Evolutionary conservation across 1,284 basidiomycete species (phyloP).

Genomic region (Boletus mariae): DNA sequence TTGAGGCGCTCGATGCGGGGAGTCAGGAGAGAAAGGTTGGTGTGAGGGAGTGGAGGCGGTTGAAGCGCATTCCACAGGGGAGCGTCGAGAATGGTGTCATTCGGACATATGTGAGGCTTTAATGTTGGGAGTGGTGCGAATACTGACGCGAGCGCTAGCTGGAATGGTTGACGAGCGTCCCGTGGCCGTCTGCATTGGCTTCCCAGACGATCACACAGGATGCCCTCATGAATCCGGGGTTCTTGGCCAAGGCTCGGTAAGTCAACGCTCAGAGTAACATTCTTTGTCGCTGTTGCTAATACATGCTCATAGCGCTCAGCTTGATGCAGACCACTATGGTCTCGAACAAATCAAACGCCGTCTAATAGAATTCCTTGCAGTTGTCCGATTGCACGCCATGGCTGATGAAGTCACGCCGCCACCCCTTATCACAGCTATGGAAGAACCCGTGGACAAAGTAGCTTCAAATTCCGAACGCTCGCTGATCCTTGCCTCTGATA

Average conservation of each 20-base stretch:
- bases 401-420: constrained; percentile 30
- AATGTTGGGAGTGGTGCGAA: neutral
- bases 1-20: constrained; percentile 74
- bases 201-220: constrained; percentile 26
- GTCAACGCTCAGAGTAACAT: constrained; percentile 1
- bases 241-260: constrained; percentile 56
- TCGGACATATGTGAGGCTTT: constrained; percentile 57
- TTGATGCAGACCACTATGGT: constrained; percentile 87
- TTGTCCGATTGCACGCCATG: constrained; percentile 76
- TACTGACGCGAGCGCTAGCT: constrained; percentile 43
- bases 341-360: constrained; percentile 89
- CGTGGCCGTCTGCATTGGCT: constrained; percentile 56
- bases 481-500: constrained; percentile 16
- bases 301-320: constrained; percentile 46
- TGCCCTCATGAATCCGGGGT: constrained; percentile 47
- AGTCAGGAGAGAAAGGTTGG: constrained; percentile 78
- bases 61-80: constrained; percentile 71
- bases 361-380: constrained; percentile 85
- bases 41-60: constrained; percentile 76
- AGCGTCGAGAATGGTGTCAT: constrained; percentile 80
- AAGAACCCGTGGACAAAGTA: constrained; percentile 2
- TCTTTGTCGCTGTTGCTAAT: constrained; percentile 5
- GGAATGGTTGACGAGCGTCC: constrained; percentile 81
- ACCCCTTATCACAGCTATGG: neutral
- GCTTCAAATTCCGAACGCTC: constrained; percentile 17